Conservation (phyloP, 805 yeast genomes). For the Candida peoriensis region DNA sequence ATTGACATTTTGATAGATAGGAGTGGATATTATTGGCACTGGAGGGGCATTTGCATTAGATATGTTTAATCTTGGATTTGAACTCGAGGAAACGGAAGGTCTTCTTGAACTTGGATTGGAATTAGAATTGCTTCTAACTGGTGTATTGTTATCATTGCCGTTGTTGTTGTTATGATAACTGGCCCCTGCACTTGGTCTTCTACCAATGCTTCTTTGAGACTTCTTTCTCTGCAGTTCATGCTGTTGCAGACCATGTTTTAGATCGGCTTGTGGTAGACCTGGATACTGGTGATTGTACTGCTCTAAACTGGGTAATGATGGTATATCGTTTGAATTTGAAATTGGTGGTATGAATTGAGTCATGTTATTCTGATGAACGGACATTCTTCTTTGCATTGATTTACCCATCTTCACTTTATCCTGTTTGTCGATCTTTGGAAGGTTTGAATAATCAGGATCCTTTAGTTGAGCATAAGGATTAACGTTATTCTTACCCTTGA, state of each 20-base stretch:
- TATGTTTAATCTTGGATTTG: too few species aligned
- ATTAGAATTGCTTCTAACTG: neutral
- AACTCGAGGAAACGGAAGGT: neutral
- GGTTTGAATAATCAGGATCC: conserved; percentile 14
- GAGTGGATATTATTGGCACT: conserved; percentile 2
- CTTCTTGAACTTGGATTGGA: conserved; percentile 2
- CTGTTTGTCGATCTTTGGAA: conserved; percentile 30
- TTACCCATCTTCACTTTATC: conserved; percentile 35
- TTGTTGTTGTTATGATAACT: too few species aligned
- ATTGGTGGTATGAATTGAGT: too few species aligned
- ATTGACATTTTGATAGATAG: conserved; percentile 7
- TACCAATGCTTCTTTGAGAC: neutral
- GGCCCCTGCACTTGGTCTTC: neutral
- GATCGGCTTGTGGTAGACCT: conserved; percentile 5
- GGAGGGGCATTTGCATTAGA: conserved; percentile 4
- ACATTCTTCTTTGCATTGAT: conserved; percentile 40
- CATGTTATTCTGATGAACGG: conserved; percentile 37
- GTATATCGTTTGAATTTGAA: too few species aligned
- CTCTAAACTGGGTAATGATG: too few species aligned
- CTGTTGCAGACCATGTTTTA: conserved; percentile 3
- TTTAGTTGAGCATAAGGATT: conserved; percentile 22
- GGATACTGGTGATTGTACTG: conserved; percentile 3
- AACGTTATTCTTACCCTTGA: conserved; percentile 1
- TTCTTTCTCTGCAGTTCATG: conserved; percentile 3
- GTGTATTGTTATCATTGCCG: neutral